phyloP scores from a whole-genome alignment of 495 filamentous ascomycete species.

The Penicillium dipodomyicola region DNA sequence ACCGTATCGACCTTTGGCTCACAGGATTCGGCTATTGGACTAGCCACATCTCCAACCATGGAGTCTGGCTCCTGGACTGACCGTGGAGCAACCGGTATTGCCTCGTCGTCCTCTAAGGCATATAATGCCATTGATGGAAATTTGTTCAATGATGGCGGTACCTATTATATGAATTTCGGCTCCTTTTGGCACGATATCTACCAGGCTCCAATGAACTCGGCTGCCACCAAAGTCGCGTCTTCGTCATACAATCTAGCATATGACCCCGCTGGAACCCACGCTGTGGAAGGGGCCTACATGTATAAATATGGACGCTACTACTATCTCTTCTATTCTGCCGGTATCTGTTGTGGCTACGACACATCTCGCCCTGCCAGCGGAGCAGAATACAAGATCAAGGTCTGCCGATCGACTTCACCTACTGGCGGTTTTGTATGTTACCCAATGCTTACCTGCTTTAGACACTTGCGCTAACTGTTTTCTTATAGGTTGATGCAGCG shows the following conservation, averaged over 20 bases:
- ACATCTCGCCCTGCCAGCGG: slow-evolving; percentile 51
- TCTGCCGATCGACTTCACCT: slow-evolving; percentile 57
- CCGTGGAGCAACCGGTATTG: slow-evolving; percentile 52
- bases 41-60: slow-evolving; percentile 63
- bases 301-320: slow-evolving; percentile 59
- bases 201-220: slow-evolving; percentile 57
- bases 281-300: slow-evolving; percentile 60
- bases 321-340: slow-evolving; percentile 68
- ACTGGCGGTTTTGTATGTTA: slow-evolving; percentile 54
- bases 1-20: slow-evolving; percentile 65
- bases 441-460: background rate
- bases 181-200: slow-evolving; percentile 70
- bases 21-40: slow-evolving; percentile 64
- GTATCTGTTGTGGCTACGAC: slow-evolving; percentile 64
- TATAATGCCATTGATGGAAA: slow-evolving; percentile 78
- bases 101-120: slow-evolving; percentile 39
- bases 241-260: slow-evolving; percentile 53
- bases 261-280: slow-evolving; percentile 49
- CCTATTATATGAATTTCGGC: slow-evolving; percentile 63
- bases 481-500: slow-evolving; percentile 49
- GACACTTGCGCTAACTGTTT: background rate
- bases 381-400: slow-evolving; percentile 68
- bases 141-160: slow-evolving; percentile 49
- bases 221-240: slow-evolving; percentile 38
- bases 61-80: slow-evolving; percentile 59